phyloP scores from a whole-genome alignment of 805 yeast genomes.

The Hanseniaspora thailandica region DNA sequence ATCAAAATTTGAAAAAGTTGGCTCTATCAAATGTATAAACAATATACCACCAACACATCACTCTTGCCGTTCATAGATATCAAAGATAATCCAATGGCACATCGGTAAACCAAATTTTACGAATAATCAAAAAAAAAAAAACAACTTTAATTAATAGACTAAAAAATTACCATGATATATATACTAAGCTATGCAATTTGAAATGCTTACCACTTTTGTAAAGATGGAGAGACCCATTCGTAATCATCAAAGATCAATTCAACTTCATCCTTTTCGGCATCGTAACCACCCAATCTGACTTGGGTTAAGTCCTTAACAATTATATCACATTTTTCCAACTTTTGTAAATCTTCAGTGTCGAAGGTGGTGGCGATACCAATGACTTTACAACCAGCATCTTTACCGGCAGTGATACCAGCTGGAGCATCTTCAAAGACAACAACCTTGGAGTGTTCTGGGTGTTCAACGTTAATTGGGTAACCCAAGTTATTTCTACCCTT shows the following conservation, averaged over 20 bases:
- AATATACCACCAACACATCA: no score
- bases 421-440: slow-evolving; percentile 85
- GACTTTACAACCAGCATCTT: slow-evolving; percentile 69
- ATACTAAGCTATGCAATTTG: background rate
- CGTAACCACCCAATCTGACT: slow-evolving; percentile 48
- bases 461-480: slow-evolving; percentile 29
- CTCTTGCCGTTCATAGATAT: no score
- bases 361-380: slow-evolving; percentile 78
- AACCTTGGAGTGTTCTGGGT: slow-evolving; percentile 32
- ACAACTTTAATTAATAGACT: background rate
- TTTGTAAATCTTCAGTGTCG: slow-evolving; percentile 53
- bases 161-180: background rate
- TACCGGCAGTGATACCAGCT: slow-evolving; percentile 76
- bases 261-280: slow-evolving; percentile 32
- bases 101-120: no score
- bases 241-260: slow-evolving; percentile 31
- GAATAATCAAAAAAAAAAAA: background rate
- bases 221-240: slow-evolving; percentile 30
- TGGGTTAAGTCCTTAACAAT: slow-evolving; percentile 62
- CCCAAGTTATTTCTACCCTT: slow-evolving; percentile 38
- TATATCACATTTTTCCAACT: slow-evolving; percentile 62
- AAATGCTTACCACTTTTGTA: slow-evolving; percentile 26
- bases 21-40: no score
- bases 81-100: no score
- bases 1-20: no score